Conservation (phyloP, 805 yeast genomes). For the Metschnikowia picachoensis region DNA sequence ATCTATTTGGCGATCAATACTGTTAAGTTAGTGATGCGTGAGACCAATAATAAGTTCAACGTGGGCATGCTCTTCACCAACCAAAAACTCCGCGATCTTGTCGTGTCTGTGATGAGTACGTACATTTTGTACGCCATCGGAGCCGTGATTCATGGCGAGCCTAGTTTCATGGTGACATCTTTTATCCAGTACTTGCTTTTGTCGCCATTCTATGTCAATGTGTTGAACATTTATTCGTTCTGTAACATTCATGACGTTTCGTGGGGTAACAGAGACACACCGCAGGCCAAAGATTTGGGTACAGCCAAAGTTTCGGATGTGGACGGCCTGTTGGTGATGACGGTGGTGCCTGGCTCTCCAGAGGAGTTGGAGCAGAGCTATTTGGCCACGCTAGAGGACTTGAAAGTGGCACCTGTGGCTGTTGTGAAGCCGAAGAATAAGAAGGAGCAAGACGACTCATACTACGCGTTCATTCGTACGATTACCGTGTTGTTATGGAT, state of each 20-base stretch:
- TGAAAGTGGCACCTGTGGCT: conserved; percentile 39
- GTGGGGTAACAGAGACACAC: conserved; percentile 95
- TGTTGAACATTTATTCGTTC: conserved; percentile 89
- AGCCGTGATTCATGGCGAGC: conserved; percentile 79
- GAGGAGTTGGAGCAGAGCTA: conserved; percentile 76
- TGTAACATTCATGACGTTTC: conserved; percentile 95
- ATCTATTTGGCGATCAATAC: conserved; percentile 74
- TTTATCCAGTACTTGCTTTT: conserved; percentile 78
- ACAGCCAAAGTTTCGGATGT: conserved; percentile 61
- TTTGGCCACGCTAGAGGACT: conserved; percentile 55
- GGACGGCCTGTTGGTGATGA: conserved; percentile 37
- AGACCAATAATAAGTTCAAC: conserved; percentile 37
- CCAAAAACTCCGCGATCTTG: conserved; percentile 75
- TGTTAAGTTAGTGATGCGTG: conserved; percentile 50
- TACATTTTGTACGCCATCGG: conserved; percentile 76
- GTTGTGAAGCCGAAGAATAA: conserved; percentile 16
- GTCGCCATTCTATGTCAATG: conserved; percentile 88
- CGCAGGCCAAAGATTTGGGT: conserved; percentile 66
- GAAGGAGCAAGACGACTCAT: conserved; percentile 53
- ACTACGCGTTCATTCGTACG: conserved; percentile 88
- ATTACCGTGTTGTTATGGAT: conserved; percentile 88
- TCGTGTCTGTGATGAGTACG: conserved; percentile 83
- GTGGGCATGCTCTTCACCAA: conserved; percentile 53
- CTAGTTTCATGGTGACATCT: conserved; percentile 89
- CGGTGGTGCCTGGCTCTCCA: conserved; percentile 60